Evolutionary conservation across 164 flowering plant genomes (phyloP), one percentile per base, ranked within the genome.

Genomic region (Hamamelis virginiana): DNA sequence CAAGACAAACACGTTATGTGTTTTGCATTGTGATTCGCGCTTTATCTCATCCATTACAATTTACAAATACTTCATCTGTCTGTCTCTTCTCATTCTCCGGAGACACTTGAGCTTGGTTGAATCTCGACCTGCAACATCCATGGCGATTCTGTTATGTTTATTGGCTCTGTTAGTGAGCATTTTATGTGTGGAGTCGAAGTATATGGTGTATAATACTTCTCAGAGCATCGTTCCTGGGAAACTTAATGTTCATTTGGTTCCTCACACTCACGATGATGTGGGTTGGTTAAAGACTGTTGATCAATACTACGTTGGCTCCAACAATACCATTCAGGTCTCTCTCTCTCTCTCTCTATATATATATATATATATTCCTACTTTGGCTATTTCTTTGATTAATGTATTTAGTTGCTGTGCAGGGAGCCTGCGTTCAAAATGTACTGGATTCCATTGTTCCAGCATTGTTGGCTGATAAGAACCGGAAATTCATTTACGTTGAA

Each of bases 261-360:
- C 96, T 69, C 98, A 93, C 76, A 65, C 96, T 0, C 98, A 93
- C 71, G 96, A 91, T 46, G 98, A 91, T 59, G 98, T 93, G 28
- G 96, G 98, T 0, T 93, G 98, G 96, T 74, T 93, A 75, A 93
- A 93, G 77, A 92, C 98, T 18, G 83, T 92, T 70, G 96, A 92
- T 82, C 96, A 92, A 84, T 91, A 92, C 81, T 93, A 84, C 63
- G 84, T 80, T 60, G 96, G 96, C 43, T 79, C 89, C 59, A 93
- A 93, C 70, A 93, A 91, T 73, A 81, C 92, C 19, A 93, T 93
- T 59, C 87, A 83, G 89, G 98, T 91, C 16, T 6, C 15, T 8
- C 28, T 62, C 18, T 50, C 22, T 53, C 23, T 74, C 8, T 46
- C n/a, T 15, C 21, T 13, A 13, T 44, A 26, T 28, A n/a, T n/a